phyloP scores from a whole-genome alignment of 129 eudicot species.

The Artemisia annua region DNA sequence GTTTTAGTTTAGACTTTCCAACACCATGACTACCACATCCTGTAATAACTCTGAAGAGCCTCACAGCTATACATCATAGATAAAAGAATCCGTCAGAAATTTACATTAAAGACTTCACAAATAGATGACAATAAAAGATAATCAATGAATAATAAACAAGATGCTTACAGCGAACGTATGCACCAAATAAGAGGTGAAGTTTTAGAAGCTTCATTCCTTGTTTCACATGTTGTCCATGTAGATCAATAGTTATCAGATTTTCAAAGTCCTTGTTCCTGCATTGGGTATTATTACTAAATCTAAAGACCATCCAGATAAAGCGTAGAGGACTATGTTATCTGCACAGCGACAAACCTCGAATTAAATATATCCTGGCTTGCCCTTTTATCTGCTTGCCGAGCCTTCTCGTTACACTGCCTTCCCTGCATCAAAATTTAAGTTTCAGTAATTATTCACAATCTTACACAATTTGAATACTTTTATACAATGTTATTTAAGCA shows the following conservation, averaged over 20 bases:
- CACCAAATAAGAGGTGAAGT: slow-evolving; percentile 92
- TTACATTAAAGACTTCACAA: neutral
- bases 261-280: slow-evolving; percentile 83
- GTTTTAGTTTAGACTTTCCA: slow-evolving; percentile 89
- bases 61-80: slow-evolving; percentile 64
- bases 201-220: slow-evolving; percentile 88
- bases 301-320: neutral
- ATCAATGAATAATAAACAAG: neutral
- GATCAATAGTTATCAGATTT: slow-evolving; percentile 84
- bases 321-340: neutral
- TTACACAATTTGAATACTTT: neutral
- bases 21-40: slow-evolving; percentile 91
- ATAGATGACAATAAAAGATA: neutral
- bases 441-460: neutral
- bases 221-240: slow-evolving; percentile 98
- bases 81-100: neutral
- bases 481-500: neutral
- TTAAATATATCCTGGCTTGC: slow-evolving; percentile 88
- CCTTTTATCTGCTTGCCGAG: slow-evolving; percentile 80
- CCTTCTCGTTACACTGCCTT: slow-evolving; percentile 55
- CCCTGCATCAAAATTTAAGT: slow-evolving; percentile 55
- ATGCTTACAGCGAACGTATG: slow-evolving; percentile 88
- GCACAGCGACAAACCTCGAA: slow-evolving; percentile 58
- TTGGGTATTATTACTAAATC: slow-evolving; percentile 16
- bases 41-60: slow-evolving; percentile 78